Percentiles rank a stretch among this genome's conserved stretches.
These are phyloP conservation scores for Xylaria hypoxylon DNA, from an alignment of 2,329 filamentous ascomycete species.

Conservation along the genomic window DNA sequence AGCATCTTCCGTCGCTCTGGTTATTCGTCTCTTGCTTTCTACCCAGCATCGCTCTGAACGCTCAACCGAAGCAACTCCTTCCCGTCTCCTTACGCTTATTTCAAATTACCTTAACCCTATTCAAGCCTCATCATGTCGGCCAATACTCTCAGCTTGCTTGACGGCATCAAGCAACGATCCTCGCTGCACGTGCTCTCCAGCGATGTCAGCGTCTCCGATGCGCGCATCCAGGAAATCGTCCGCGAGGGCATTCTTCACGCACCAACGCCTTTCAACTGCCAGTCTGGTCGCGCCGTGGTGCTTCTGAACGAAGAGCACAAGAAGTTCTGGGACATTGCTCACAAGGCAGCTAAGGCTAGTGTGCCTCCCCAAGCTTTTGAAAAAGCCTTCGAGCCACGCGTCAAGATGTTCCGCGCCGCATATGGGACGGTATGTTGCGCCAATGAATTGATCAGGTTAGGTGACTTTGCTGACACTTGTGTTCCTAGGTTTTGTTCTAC, in stretches of 20 bases:
- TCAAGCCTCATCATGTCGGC: conserved; percentile 13
- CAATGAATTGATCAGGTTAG: not conserved
- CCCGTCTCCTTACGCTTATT: no score
- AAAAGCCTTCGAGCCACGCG: conserved; percentile 29
- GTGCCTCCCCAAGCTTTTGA: conserved; percentile 27
- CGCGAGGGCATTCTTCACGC: conserved; percentile 28
- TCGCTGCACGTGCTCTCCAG: conserved; percentile 22
- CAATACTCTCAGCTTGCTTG: conserved; percentile 15
- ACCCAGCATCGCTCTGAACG: not conserved
- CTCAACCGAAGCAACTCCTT: not conserved
- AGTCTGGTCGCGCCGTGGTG: conserved; percentile 27
- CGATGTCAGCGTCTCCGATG: conserved; percentile 16
- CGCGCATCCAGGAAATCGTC: conserved; percentile 31
- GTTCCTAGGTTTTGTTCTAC: conserved; percentile 31
- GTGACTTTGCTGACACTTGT: not conserved
- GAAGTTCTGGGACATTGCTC: conserved; percentile 31
- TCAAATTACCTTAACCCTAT: not conserved
- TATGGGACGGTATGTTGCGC: conserved; percentile 23
- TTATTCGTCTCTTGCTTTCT: not conserved
- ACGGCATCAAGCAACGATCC: conserved; percentile 24
- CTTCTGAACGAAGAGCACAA: conserved; percentile 29
- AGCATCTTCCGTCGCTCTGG: not conserved
- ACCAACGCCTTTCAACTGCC: conserved; percentile 31
- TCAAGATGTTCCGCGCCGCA: conserved; percentile 31
- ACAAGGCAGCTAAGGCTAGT: conserved; percentile 16